A percentile compares a stretch with the other conserved stretches of the same genome.
Evolutionary conservation across 2,329 filamentous ascomycete species (phyloP).

Genomic region (Sclerotinia nivalis): DNA sequence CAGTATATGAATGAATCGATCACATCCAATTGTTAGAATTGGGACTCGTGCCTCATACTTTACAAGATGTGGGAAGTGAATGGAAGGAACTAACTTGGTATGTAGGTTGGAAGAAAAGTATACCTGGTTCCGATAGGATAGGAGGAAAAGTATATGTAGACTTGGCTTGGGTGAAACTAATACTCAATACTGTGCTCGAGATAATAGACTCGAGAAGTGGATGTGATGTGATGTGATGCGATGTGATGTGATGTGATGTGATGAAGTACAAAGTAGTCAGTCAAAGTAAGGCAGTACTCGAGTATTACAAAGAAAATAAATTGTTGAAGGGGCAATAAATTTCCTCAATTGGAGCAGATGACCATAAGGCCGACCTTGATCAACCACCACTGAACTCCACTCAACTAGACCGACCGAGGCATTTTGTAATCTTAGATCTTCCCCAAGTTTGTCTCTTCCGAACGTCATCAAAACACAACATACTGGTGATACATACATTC

Average conservation of each 20-base stretch:
- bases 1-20: background rate
- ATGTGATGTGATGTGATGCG: too few species aligned
- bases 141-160: background rate
- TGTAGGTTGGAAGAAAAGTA: background rate
- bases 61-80: background rate
- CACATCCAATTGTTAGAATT: background rate
- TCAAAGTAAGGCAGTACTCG: background rate
- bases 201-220: background rate
- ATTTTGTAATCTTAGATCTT: background rate
- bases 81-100: background rate
- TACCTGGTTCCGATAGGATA: background rate
- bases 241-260: too few species aligned
- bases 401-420: background rate
- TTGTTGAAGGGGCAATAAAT: background rate
- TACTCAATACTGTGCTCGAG: background rate
- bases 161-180: background rate
- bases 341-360: background rate
- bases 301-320: background rate
- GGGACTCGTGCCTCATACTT: background rate
- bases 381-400: too few species aligned
- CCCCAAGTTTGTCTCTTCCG: background rate
- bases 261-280: background rate
- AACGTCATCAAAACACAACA: slow-evolving; percentile 1
- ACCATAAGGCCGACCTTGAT: background rate
- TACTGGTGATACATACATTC: background rate